A percentile compares a stretch with the other conserved stretches of the same genome.
Evolutionary conservation across 257 asterid species (phyloP).

Genomic region (Ehretia macrophylla): DNA sequence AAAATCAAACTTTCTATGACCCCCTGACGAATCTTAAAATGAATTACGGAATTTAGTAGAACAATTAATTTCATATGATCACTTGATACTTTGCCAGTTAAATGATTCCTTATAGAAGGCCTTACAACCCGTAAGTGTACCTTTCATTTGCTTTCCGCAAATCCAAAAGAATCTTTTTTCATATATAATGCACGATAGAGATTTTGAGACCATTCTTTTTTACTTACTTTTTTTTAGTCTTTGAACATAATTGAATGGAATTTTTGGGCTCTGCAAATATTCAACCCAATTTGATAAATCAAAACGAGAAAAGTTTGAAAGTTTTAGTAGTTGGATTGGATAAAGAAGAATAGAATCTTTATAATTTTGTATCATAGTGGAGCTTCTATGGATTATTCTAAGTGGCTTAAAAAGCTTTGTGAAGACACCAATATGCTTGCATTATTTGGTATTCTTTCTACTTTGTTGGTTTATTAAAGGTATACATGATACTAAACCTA

Average conservation of each 20-base stretch:
- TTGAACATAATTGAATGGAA: slow-evolving; percentile 25
- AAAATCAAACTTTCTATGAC: slow-evolving; percentile 9
- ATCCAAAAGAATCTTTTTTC: slow-evolving; percentile 27
- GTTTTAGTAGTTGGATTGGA: slow-evolving; percentile 20
- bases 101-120: slow-evolving; percentile 24
- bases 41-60: slow-evolving; percentile 20
- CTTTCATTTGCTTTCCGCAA: slow-evolving; percentile 35
- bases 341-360: slow-evolving; percentile 28
- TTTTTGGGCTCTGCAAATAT: not conserved
- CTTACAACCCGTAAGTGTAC: slow-evolving; percentile 39
- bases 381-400: slow-evolving; percentile 16
- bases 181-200: slow-evolving; percentile 17
- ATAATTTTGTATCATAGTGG: not conserved
- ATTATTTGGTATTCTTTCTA: slow-evolving; percentile 2
- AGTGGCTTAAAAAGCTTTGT: not conserved
- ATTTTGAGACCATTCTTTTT: slow-evolving; percentile 20
- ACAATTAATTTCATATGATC: slow-evolving; percentile 12
- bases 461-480: slow-evolving; percentile 3
- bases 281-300: slow-evolving; percentile 13
- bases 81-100: slow-evolving; percentile 24
- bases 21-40: slow-evolving; percentile 14
- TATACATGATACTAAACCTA: no score
- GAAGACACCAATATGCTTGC: not conserved
- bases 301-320: slow-evolving; percentile 13
- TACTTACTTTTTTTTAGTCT: slow-evolving; percentile 10